Evolutionary conservation across 352 stramenopile genomes (phyloP), one percentile per base, ranked within the genome.

Genomic region (Phytophthora aleatoria): DNA sequence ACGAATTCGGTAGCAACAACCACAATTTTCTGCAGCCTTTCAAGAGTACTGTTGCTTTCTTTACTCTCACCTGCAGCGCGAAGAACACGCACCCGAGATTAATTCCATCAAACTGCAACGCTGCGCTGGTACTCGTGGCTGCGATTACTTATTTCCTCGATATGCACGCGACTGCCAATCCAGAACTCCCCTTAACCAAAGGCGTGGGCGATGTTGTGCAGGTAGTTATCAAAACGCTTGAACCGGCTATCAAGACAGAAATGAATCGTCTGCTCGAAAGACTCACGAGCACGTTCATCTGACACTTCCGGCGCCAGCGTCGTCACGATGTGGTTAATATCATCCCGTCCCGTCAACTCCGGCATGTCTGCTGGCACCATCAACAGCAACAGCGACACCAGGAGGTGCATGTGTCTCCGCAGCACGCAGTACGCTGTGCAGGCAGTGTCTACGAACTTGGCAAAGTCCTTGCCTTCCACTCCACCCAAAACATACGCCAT

Each of bases 361-460:
- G 85, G 85, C 87, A 96, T 96, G 55, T 86, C 85, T 15, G 89
- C 89, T n/a, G 89, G 87, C 1, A 96, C 79, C 89, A 96, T 96
- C 49, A 95, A 69, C 20, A 94, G 58, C 61, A 96, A 67, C 59
- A 94, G 62, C 39, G 86, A 91, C 69, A 94, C 86, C 27, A 96
- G 64, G 43, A 95, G 74, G 56, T 94, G 86, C 83, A 94, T 91
- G 64, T 96, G 87, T 74, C 90, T 93, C 62, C 89, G 87, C 12
- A 92, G 67, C 41, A 93, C 72, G 30, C 79, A 85, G 67, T 91
- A 95, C 8, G 89, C 87, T 26, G 60, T 86, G 50, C 80, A 89
- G 49, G 80, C 87, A 36, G 81, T 91, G 33, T 87, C 71, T 3
- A 90, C 70, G 53, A 95, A 96, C 48, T 85, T 82, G 7, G 43